Base-by-base conservation (phyloP, 2,329 filamentous ascomycete species). In the Pseudogymnoascus sp. region DNA sequence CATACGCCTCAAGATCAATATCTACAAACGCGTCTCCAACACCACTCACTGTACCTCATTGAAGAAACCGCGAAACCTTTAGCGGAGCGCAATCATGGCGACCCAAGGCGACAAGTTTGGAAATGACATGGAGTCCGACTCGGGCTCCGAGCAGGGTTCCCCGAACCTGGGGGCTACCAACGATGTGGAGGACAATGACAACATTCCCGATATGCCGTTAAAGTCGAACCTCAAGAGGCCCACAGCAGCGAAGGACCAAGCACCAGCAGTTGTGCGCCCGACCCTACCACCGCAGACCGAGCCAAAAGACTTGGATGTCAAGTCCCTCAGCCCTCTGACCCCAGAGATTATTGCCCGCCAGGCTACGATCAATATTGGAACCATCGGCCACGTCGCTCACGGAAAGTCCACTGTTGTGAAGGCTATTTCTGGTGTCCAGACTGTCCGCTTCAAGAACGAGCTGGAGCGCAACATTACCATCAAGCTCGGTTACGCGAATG, bases 371-470 rank as follows among this genome's bases (percentile, higher is more conserved):
- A 97, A 97, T 79, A 97, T 97, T 71, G 94, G 93, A 67, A 97
- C 94, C 64, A 97, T 99, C 76, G 93, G 93, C 62, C 94, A 97
- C 76, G 93, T 97, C 82, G 94, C 94, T 73, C 93, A 97, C 88
- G 93, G 93, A 74, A 97, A 97, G 77, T 96, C 91, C 64, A 99
- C 94, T 21, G 94, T 99, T 59, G 94, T 99, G 71, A 99, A 99
- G 83, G 94, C 94, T 71, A 97, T 99, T 71, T 97, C 94, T 1
- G 94, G 94, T 65, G 94, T 99, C 66, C 94, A 99, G 83, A 99
- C 94, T 15, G 94, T 99, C 73, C 86, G 94, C 69, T 99, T 99
- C 84, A 99, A 99, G 88, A 99, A 97, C 81, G 94, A 99, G 79
- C 80, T 97, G 78, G 95, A 97, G 79, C 85, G 94, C 73, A 99